Conservation (phyloP, 192 early-diverging fungal genomes). For the Backusella sp. region DNA sequence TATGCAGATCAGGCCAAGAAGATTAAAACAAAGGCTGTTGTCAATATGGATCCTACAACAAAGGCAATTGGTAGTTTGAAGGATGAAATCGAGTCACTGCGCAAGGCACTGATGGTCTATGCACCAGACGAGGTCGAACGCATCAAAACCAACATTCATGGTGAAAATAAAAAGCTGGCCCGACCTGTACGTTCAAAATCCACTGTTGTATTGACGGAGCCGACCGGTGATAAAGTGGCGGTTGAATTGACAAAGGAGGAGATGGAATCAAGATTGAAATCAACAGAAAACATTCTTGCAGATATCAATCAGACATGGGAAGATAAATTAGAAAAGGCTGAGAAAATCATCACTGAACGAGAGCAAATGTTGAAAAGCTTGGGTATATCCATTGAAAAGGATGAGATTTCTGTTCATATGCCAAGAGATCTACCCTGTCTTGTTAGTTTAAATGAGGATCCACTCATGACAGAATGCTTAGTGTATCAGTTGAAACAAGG, state of each 20-base stretch:
- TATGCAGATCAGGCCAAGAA: conserved; percentile 90
- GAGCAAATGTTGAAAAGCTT: conserved; percentile 75
- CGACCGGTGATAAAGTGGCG: conserved; percentile 30
- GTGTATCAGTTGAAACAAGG: conserved; percentile 84
- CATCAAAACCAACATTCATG: conserved; percentile 11
- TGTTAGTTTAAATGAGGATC: conserved; percentile 88
- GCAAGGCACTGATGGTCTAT: conserved; percentile 50
- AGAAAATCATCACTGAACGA: conserved; percentile 68
- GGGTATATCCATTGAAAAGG: conserved; percentile 72
- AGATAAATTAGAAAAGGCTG: conserved; percentile 69
- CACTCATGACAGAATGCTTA: conserved; percentile 85
- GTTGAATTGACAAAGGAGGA: conserved; percentile 44
- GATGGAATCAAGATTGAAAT: conserved; percentile 75
- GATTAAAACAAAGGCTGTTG: conserved; percentile 87
- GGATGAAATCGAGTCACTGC: conserved; percentile 72
- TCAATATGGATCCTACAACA: conserved; percentile 86
- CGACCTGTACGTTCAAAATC: not conserved
- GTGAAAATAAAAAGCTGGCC: not conserved
- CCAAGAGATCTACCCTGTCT: conserved; percentile 81
- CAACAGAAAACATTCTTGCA: conserved; percentile 83
- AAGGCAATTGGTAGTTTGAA: conserved; percentile 79
- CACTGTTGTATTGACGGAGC: conserved; percentile 41
- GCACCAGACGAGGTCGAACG: conserved; percentile 28
- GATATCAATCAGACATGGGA: conserved; percentile 86
- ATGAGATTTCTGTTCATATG: conserved; percentile 68